Conservation (phyloP, 2,329 filamentous ascomycete genomes). For the Ophiostoma australiae region DNA sequence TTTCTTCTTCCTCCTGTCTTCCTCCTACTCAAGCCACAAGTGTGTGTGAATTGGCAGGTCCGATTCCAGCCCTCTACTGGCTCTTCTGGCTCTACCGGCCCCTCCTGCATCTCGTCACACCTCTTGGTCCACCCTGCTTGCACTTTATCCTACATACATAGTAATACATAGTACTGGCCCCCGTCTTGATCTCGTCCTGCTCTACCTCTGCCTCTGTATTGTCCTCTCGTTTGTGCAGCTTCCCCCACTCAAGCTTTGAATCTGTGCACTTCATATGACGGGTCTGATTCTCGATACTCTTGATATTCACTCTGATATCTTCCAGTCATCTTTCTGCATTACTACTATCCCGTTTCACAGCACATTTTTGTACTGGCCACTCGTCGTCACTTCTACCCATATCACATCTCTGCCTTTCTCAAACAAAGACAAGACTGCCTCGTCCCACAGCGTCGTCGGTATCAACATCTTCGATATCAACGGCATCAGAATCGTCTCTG, state of each 20-base stretch:
- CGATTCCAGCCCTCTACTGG: background rate
- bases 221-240: background rate
- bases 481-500: background rate
- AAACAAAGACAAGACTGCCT: slow-evolving; percentile 3
- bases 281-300: background rate
- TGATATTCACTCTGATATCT: background rate
- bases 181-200: background rate
- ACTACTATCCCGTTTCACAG: background rate
- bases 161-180: background rate
- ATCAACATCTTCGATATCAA: background rate
- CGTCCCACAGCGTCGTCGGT: background rate
- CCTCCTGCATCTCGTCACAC: slow-evolving; percentile 1
- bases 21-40: background rate
- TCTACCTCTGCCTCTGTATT: background rate
- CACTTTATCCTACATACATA: background rate
- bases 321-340: background rate
- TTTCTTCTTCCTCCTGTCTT: background rate
- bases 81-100: background rate
- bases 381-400: background rate
- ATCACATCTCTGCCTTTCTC: background rate
- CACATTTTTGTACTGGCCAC: background rate
- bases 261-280: slow-evolving; percentile 1
- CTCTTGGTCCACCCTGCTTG: background rate
- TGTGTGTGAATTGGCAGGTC: background rate
- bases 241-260: background rate